These are phyloP conservation scores for Verticillium klebahnii DNA, from an alignment of 2,329 filamentous ascomycete genomes.

Conservation along the genomic window DNA sequence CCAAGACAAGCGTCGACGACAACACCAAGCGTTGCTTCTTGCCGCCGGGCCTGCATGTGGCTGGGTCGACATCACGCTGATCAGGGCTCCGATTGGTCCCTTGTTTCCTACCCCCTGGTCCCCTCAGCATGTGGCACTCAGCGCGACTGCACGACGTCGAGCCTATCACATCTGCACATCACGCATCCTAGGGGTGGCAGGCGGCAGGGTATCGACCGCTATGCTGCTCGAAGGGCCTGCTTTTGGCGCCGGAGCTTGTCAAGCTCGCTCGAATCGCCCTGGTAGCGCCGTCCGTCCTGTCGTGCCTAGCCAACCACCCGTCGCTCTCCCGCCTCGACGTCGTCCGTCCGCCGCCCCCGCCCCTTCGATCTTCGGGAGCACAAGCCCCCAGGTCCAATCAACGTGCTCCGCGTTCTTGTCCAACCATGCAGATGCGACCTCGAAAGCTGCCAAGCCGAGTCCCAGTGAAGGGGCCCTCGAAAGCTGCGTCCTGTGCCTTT, in stretches of 20 bases:
- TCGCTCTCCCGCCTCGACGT: neutral
- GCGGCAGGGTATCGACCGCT: conserved; percentile 13
- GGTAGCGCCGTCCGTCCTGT: conserved; percentile 24
- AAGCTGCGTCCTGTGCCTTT: neutral
- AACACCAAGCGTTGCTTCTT: conserved; percentile 19
- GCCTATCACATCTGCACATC: conserved; percentile 23
- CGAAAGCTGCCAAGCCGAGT: neutral
- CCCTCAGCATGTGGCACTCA: conserved; percentile 9
- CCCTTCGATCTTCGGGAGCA: neutral
- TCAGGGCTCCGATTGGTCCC: conserved; percentile 27
- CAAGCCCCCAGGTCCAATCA: conserved; percentile 5
- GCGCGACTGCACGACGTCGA: conserved; percentile 6
- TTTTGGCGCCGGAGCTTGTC: conserved; percentile 8
- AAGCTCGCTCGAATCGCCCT: conserved; percentile 2
- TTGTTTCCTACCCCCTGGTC: conserved; percentile 18
- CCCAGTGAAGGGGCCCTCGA: neutral
- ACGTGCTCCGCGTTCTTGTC: neutral
- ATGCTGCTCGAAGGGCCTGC: neutral
- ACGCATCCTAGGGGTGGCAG: conserved; percentile 13
- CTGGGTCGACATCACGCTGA: conserved; percentile 33
- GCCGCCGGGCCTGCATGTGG: conserved; percentile 40
- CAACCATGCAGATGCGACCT: neutral
- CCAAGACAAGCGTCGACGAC: neutral
- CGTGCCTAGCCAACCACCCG: conserved; percentile 11
- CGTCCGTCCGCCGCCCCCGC: neutral